These are phyloP conservation scores for Ramaria rubella DNA, from an alignment of 768 basidiomycete species.

Conservation along the genomic window DNA sequence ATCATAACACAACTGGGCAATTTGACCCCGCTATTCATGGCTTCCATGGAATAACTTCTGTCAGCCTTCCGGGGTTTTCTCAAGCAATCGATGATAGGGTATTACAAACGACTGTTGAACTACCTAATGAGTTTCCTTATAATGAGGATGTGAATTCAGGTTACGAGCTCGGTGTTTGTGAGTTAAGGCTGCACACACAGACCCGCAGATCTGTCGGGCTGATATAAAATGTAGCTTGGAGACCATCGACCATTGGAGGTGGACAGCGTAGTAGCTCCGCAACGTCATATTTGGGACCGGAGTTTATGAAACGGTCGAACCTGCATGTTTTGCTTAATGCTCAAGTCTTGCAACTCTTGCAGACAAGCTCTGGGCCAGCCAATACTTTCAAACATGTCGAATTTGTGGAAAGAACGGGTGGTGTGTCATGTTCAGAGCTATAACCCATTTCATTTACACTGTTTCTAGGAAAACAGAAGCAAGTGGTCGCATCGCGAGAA, in stretches of 20 bases:
- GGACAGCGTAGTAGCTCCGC: no score
- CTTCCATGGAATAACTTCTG: constrained; percentile 25
- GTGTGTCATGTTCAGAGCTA: background rate
- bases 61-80: constrained; percentile 28
- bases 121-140: constrained; percentile 33
- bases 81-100: constrained; percentile 29
- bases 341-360: constrained; percentile 9
- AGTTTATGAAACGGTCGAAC: constrained; percentile 27
- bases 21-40: constrained; percentile 34
- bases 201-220: background rate
- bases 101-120: constrained; percentile 25
- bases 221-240: constrained; percentile 22
- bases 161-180: constrained; percentile 35
- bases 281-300: constrained; percentile 24
- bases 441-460: background rate
- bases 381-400: background rate
- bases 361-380: background rate
- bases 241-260: constrained; percentile 24
- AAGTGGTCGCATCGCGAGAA: constrained; percentile 16
- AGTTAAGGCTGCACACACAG: constrained; percentile 13
- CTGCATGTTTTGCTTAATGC: constrained; percentile 28
- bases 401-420: background rate
- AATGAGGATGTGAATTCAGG: constrained; percentile 40
- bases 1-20: constrained; percentile 32
- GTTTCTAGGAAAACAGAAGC: background rate